Conservation (phyloP, 129 eudicot genomes). For the Cynara cardunculus region DNA sequence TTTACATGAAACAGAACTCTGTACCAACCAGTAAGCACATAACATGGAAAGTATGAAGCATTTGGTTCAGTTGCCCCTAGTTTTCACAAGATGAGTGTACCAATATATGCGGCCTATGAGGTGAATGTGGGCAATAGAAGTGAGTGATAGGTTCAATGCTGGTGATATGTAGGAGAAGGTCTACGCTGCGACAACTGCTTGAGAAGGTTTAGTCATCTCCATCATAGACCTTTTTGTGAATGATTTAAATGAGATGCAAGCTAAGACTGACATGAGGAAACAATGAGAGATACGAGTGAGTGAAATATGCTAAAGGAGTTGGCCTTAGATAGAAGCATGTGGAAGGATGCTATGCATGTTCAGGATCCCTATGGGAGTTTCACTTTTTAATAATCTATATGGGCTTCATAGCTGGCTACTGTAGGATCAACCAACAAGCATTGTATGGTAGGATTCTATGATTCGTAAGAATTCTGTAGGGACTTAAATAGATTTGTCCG, state of each 20-base stretch:
- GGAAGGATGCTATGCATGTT: neutral
- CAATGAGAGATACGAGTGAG: neutral
- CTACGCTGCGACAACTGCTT: neutral
- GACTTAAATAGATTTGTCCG: neutral
- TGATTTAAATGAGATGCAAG: neutral
- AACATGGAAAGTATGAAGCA: neutral
- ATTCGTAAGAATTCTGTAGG: neutral
- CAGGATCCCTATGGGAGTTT: neutral
- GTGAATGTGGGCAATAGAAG: neutral
- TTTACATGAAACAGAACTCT: neutral
- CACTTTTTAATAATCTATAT: no score
- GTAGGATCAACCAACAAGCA: neutral
- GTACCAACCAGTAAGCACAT: neutral
- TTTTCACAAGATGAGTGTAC: neutral
- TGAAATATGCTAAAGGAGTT: neutral
- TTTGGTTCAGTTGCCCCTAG: neutral
- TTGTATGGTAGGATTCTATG: neutral
- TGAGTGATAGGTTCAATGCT: neutral
- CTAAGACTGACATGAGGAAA: neutral
- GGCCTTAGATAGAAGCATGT: neutral
- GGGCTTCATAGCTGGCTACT: neutral
- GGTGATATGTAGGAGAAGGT: neutral
- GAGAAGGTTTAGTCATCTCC: neutral
- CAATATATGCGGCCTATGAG: neutral
- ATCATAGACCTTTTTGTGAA: neutral